Evolutionary conservation across 306 rosid species (phyloP).

Genomic region (Mucuna pruriens): DNA sequence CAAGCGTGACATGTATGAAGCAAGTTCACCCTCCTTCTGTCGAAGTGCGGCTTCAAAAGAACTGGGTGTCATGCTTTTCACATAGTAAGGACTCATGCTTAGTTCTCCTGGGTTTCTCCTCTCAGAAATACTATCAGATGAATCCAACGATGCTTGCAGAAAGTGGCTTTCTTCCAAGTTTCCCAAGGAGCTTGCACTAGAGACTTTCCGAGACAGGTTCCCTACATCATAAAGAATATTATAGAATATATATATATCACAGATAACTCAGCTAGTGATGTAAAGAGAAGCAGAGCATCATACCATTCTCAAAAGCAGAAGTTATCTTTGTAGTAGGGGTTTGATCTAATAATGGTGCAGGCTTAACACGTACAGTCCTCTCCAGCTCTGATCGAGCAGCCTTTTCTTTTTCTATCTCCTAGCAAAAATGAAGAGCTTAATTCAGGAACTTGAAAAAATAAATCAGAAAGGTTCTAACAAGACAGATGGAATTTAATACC

Average conservation of each 20-base stretch:
- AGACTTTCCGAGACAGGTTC: conserved; percentile 73
- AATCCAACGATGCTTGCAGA: conserved; percentile 95
- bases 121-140: conserved; percentile 73
- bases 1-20: conserved; percentile 96
- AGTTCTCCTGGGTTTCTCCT: conserved; percentile 77
- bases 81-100: conserved; percentile 82
- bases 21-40: conserved; percentile 99
- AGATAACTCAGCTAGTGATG: conserved; percentile 26
- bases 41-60: conserved; percentile 97
- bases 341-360: conserved; percentile 67
- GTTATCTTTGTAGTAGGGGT: conserved; percentile 53
- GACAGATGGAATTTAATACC: conserved; percentile 24
- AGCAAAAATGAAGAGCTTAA: conserved; percentile 42
- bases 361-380: conserved; percentile 59
- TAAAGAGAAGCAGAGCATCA: conserved; percentile 37
- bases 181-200: conserved; percentile 92
- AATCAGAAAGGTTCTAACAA: conserved; percentile 22
- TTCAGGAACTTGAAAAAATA: conserved; percentile 31
- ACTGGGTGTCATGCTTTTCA: conserved; percentile 95
- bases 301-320: conserved; percentile 88
- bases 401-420: conserved; percentile 97
- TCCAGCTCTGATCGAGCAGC: conserved; percentile 90
- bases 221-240: conserved; percentile 57
- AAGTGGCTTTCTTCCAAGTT: conserved; percentile 96
- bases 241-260: conserved; percentile 31